Evolutionary conservation across 2,329 filamentous ascomycete genomes (phyloP), one percentile per base, ranked within the genome.

Genomic region (Fusarium circinatum): DNA sequence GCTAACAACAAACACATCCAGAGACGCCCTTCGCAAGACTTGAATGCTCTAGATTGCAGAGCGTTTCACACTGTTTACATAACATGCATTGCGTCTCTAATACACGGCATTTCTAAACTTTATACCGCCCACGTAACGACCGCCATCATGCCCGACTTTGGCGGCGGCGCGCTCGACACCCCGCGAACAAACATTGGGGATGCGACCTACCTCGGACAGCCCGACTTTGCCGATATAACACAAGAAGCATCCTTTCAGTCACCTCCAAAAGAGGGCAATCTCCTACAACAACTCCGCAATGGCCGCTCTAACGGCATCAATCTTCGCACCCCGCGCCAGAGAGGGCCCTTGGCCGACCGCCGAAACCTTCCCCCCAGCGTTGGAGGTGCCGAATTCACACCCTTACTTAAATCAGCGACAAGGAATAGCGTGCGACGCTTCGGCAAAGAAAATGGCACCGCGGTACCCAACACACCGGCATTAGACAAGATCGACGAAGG

Each of bases 231-330:
- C 68, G 94, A 97, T 78, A 91, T 96, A 76, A 97, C 94, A 59
- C 92, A 95, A 78, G 94, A 97, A 80, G 91, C 94, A 65, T 96
- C 96, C 2, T 98, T 98, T 76, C 90, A 92, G 64, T 95, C 94
- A 36, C 95, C 93, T 30, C 89, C 87, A 34, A 95, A 94, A 82
- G 82, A 84, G 17, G 81, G 78, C 44, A 94, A 96, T 77, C 84
- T 98, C 30, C 85, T 97, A 54, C 91, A 92, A 71, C 91, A 93
- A 73, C 88, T 96, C 79, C 90, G 91, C 75, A 93, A 93, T 81
- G 90, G 90, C 73, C 87, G 87, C 75, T 85, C 85, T 70, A 87
- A 83, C 76, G 88, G 82, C 52, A 84, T 88, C 76, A 91, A 84
- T 79, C 83, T 94, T 73, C 88, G 89, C 78, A 98, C 96, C 59